Conservation (phyloP, 2,329 filamentous ascomycete genomes). For the Rhynchosporium agropyri region DNA sequence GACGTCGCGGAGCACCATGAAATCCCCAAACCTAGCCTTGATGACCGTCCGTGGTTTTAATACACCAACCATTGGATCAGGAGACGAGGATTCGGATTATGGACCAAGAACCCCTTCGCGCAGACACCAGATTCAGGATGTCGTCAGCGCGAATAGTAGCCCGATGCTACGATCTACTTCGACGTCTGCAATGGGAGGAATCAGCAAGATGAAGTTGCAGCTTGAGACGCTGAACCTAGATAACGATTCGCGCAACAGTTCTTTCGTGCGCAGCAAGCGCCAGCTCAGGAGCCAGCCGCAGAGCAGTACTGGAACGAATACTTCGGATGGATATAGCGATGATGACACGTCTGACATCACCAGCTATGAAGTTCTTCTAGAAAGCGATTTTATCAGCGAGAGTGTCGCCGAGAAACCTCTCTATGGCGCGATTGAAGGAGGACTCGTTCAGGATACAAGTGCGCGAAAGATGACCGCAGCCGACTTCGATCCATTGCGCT, state of each 20-base stretch:
- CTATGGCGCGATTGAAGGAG: slow-evolving; percentile 55
- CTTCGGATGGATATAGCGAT: slow-evolving; percentile 53
- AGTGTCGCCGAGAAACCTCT: slow-evolving; percentile 49
- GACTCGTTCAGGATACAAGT: slow-evolving; percentile 50
- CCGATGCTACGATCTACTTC: slow-evolving; percentile 56
- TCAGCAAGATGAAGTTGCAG: slow-evolving; percentile 80
- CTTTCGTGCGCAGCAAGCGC: slow-evolving; percentile 58
- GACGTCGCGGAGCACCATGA: slow-evolving; percentile 42
- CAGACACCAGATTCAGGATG: slow-evolving; percentile 44
- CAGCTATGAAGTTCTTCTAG: slow-evolving; percentile 82
- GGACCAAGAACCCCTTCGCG: slow-evolving; percentile 46
- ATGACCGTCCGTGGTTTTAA: slow-evolving; percentile 41
- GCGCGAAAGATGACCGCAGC: slow-evolving; percentile 83
- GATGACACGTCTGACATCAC: slow-evolving; percentile 70
- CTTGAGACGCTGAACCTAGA: slow-evolving; percentile 77
- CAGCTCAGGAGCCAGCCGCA: slow-evolving; percentile 62
- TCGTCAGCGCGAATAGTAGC: slow-evolving; percentile 61
- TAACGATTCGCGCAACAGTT: slow-evolving; percentile 54
- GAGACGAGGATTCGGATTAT: slow-evolving; percentile 58
- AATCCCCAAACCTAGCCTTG: not conserved
- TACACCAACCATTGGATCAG: slow-evolving; percentile 48
- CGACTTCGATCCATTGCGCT: slow-evolving; percentile 89
- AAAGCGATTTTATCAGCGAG: slow-evolving; percentile 81
- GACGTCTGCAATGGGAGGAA: slow-evolving; percentile 63
- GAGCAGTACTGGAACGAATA: slow-evolving; percentile 43